Evolutionary conservation across 2,329 filamentous ascomycete genomes (phyloP).

Genomic region (Nemania diffusa): DNA sequence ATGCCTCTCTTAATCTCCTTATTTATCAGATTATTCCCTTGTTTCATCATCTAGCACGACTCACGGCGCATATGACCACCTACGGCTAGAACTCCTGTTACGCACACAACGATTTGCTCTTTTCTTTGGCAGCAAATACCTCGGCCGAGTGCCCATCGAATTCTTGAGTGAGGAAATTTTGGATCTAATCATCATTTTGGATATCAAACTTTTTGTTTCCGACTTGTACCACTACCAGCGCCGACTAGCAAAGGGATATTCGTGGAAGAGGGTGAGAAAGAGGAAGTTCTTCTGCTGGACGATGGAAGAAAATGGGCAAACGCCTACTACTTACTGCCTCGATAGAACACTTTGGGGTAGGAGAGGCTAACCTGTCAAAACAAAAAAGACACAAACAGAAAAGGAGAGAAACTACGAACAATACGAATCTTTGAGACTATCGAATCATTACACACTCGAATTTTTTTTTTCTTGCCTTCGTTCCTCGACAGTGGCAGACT

Average conservation of each 20-base stretch:
- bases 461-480: neutral
- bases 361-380: conserved; percentile 2
- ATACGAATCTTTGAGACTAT: conserved; percentile 26
- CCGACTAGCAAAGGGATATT: conserved; percentile 32
- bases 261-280: conserved; percentile 28
- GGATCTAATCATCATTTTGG: conserved; percentile 37
- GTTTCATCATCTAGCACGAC: conserved; percentile 43
- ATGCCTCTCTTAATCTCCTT: conserved; percentile 32
- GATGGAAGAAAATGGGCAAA: conserved; percentile 19
- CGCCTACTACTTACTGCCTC: neutral
- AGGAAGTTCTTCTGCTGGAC: conserved; percentile 23
- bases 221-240: conserved; percentile 35
- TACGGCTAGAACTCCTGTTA: conserved; percentile 44
- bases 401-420: conserved; percentile 17
- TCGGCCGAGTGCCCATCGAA: conserved; percentile 26
- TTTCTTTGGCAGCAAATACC: conserved; percentile 30
- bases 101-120: conserved; percentile 38
- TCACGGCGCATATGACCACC: conserved; percentile 48
- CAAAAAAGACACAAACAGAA: conserved; percentile 3
- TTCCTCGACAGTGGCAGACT: conserved; percentile 16
- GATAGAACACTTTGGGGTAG: conserved; percentile 7
- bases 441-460: conserved; percentile 11
- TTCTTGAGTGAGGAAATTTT: conserved; percentile 28
- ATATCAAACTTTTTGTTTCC: conserved; percentile 28
- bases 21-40: conserved; percentile 37